Conservation (phyloP, 345 rosid species). For the Aquilaria sinensis region DNA sequence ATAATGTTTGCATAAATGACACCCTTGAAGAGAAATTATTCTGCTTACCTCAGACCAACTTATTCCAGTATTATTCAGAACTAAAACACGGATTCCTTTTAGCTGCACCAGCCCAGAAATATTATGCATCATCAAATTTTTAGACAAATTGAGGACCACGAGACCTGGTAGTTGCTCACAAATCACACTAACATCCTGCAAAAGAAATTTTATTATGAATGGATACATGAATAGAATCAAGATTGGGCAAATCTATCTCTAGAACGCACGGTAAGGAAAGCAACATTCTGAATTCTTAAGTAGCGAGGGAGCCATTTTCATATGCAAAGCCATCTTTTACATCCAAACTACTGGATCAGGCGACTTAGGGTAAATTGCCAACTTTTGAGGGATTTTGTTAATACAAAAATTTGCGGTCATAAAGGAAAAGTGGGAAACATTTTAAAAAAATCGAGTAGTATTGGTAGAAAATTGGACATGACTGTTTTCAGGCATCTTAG, state of each 20-base stretch:
- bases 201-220: constrained; percentile 9
- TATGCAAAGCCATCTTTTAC: too few species aligned
- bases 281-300: too few species aligned
- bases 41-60: constrained; percentile 66
- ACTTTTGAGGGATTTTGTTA: too few species aligned
- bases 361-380: too few species aligned
- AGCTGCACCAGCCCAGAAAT: constrained; percentile 41
- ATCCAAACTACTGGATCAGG: too few species aligned
- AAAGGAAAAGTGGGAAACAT: too few species aligned
- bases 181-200: constrained; percentile 64
- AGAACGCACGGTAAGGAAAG: neutral
- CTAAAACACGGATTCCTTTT: constrained; percentile 55
- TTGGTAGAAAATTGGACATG: too few species aligned
- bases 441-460: too few species aligned
- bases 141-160: constrained; percentile 57
- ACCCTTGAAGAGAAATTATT: neutral
- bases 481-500: too few species aligned
- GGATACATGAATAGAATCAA: neutral
- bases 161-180: constrained; percentile 70
- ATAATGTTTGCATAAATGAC: neutral
- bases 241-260: too few species aligned
- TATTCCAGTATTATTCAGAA: constrained; percentile 61
- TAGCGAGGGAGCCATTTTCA: too few species aligned
- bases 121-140: constrained; percentile 49
- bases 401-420: too few species aligned